A percentile compares a stretch with the other conserved stretches of the same genome.
phyloP scores from a whole-genome alignment of 805 yeast species.

The Barnettozyma pratensis region DNA sequence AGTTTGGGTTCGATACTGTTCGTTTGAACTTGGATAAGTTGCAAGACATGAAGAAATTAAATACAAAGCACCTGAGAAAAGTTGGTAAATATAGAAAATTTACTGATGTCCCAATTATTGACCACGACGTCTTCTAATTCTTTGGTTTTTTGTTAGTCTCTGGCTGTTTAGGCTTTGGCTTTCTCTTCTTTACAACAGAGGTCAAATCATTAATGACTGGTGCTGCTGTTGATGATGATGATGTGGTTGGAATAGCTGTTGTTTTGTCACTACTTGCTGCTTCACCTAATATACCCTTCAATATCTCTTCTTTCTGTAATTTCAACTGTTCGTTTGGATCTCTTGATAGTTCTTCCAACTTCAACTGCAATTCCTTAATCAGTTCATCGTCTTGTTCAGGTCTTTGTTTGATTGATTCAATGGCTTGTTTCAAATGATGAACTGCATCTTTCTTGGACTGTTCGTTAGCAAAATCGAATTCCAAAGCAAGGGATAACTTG shows the following conservation, averaged over 20 bases:
- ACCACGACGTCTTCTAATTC: background rate
- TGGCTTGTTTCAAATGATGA: conserved; percentile 49
- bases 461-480: conserved; percentile 54
- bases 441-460: conserved; percentile 45
- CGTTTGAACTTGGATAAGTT: conserved; percentile 6
- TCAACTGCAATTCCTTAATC: conserved; percentile 49
- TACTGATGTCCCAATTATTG: background rate
- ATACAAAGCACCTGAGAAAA: background rate
- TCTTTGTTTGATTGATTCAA: conserved; percentile 39
- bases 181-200: conserved; percentile 56
- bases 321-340: conserved; percentile 46
- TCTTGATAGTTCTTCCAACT: conserved; percentile 48
- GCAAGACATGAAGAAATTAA: background rate
- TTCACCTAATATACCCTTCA: conserved; percentile 55
- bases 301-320: conserved; percentile 46
- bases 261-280: conserved; percentile 25
- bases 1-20: conserved; percentile 21
- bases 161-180: conserved; percentile 14
- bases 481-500: conserved; percentile 74
- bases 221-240: conserved; percentile 18
- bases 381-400: conserved; percentile 40
- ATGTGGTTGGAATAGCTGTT: conserved; percentile 16
- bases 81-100: background rate
- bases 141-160: conserved; percentile 15
- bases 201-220: conserved; percentile 55